Conservation (phyloP, 2,329 filamentous ascomycete genomes). For the Karstenula rhodostoma region DNA sequence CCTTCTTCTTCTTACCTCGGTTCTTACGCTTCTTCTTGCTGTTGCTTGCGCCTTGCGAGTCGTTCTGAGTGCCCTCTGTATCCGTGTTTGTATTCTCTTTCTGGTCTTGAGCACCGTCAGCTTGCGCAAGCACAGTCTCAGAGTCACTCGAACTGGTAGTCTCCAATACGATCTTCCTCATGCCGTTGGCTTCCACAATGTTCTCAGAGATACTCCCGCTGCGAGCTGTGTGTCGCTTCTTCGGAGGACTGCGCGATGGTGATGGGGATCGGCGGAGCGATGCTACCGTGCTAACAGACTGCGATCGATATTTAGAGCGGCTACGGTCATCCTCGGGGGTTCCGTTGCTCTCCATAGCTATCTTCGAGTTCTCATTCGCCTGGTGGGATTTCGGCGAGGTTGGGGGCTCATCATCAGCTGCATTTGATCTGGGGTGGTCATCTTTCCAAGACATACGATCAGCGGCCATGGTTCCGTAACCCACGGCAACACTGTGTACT, state of each 20-base stretch:
- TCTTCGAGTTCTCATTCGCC: conserved; percentile 25
- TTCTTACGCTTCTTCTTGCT: conserved; percentile 50
- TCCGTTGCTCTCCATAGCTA: conserved; percentile 29
- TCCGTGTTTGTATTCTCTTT: conserved; percentile 18
- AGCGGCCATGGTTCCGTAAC: conserved; percentile 54
- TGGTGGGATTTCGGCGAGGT: conserved; percentile 36
- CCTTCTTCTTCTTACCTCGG: conserved; percentile 50
- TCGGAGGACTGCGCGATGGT: conserved; percentile 33
- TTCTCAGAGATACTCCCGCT: conserved; percentile 83
- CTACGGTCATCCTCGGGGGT: conserved; percentile 16
- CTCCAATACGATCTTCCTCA: conserved; percentile 79
- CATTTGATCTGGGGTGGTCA: conserved; percentile 25
- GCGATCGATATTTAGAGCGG: conserved; percentile 21
- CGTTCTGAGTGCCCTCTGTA: conserved; percentile 22
- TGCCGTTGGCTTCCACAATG: conserved; percentile 75
- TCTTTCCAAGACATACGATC: conserved; percentile 43
- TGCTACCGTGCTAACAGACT: conserved; percentile 44
- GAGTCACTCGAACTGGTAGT: conserved; percentile 66
- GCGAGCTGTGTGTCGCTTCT: conserved; percentile 62
- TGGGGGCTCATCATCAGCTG: conserved; percentile 27
- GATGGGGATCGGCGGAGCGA: conserved; percentile 40
- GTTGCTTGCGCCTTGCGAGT: conserved; percentile 34
- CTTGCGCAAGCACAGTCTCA: conserved; percentile 27
- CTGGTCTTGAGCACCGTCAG: conserved; percentile 33
- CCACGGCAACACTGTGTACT: conserved; percentile 64